These are phyloP conservation scores for Cylindricascospora bacillispora DNA, from an alignment of 1,139 yeast species.

Conservation along the genomic window DNA sequence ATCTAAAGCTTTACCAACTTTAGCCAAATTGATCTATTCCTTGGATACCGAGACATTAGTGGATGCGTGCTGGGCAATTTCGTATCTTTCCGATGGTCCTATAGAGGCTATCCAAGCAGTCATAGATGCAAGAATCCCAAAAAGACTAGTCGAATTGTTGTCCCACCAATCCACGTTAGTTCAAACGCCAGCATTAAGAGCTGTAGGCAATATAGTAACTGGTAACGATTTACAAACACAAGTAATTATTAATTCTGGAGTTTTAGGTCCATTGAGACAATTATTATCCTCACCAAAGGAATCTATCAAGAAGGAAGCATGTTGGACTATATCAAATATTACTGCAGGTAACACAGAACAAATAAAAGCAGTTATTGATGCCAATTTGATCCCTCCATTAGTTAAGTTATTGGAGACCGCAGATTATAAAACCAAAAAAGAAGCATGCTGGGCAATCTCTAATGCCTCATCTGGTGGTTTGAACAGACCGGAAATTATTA, in stretches of 20 bases:
- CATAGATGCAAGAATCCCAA: constrained; percentile 90
- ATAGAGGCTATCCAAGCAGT: constrained; percentile 93
- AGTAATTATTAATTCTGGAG: constrained; percentile 87
- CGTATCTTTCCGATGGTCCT: constrained; percentile 87
- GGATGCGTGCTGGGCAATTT: constrained; percentile 98
- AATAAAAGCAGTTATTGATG: constrained; percentile 92
- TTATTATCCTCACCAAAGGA: constrained; percentile 78
- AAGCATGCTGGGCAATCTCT: constrained; percentile 99
- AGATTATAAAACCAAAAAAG: constrained; percentile 92
- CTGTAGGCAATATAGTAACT: constrained; percentile 95
- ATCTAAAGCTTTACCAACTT: constrained; percentile 77
- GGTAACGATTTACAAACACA: constrained; percentile 95
- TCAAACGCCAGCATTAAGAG: constrained; percentile 94
- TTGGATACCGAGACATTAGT: constrained; percentile 87
- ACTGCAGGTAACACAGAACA: constrained; percentile 95
- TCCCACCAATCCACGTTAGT: constrained; percentile 75
- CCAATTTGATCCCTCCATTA: constrained; percentile 86
- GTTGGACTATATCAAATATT: constrained; percentile 97
- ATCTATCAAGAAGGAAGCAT: constrained; percentile 89
- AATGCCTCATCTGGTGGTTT: constrained; percentile 96
- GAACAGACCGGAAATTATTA: constrained; percentile 82
- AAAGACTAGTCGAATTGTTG: constrained; percentile 80
- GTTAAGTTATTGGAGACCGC: constrained; percentile 68
- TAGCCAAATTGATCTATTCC: constrained; percentile 82
- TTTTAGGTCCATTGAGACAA: constrained; percentile 71